phyloP scores from a whole-genome alignment of 2,329 filamentous ascomycete species.

The Lasiodiplodia sp. region DNA sequence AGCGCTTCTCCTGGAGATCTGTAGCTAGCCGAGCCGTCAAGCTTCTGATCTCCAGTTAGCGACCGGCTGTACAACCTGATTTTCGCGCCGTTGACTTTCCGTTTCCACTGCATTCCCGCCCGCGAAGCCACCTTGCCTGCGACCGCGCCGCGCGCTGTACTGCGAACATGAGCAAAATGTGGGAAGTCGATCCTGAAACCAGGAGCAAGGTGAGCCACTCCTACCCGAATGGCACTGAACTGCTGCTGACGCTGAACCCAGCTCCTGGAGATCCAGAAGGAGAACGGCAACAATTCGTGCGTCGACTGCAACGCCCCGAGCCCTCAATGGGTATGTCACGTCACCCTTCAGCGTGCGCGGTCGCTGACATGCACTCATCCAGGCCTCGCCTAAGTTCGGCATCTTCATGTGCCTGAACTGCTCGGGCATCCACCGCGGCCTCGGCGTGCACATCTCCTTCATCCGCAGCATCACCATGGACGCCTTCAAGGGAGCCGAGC shows the following conservation, averaged over 20 bases:
- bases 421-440: conserved; percentile 90
- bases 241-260: conserved; percentile 63
- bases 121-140: conserved; percentile 24
- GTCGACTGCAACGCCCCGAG: conserved; percentile 95
- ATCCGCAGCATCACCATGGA: conserved; percentile 98
- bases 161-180: conserved; percentile 74
- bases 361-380: conserved; percentile 7
- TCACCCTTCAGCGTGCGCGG: conserved; percentile 23
- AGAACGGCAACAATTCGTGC: conserved; percentile 86
- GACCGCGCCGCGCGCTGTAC: conserved; percentile 7
- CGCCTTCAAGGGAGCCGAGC: conserved; percentile 92
- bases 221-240: conserved; percentile 57
- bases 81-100: neutral
- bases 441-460: conserved; percentile 98
- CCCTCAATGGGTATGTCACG: conserved; percentile 85
- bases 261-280: conserved; percentile 91
- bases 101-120: conserved; percentile 20
- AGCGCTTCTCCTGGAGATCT: conserved; percentile 17
- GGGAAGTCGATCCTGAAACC: conserved; percentile 98
- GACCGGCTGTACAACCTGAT: neutral
- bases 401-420: conserved; percentile 98
- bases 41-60: conserved; percentile 4
- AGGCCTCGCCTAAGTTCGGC: conserved; percentile 91
- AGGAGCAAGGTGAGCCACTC: conserved; percentile 78
- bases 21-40: conserved; percentile 7